phyloP scores from a whole-genome alignment of 176 grass and related monocot genomes.

The Olyra latifolia region DNA sequence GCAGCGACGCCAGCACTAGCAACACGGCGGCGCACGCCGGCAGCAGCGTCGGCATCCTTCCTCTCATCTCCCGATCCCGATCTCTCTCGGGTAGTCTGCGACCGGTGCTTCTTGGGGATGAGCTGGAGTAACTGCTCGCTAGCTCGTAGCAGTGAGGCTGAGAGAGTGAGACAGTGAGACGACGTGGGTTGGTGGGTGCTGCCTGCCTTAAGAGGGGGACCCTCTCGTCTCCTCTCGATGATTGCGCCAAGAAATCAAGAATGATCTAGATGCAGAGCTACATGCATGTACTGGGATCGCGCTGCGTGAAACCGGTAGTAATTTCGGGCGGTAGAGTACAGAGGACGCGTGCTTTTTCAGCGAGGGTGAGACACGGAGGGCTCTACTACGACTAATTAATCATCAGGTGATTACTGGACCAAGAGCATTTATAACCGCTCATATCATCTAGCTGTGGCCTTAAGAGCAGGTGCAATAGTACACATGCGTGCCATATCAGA shows the following conservation, averaged over 20 bases:
- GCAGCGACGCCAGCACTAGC: slow-evolving; percentile 24
- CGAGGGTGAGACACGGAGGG: too few relatives aligned
- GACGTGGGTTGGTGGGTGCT: not conserved
- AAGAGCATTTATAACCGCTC: too few relatives aligned
- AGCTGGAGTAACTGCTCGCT: not conserved
- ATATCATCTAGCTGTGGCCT: too few relatives aligned
- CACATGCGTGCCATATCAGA: too few relatives aligned
- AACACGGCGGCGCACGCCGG: not conserved
- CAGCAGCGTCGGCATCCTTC: not conserved
- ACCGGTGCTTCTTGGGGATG: not conserved
- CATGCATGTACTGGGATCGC: not conserved
- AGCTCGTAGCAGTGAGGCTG: not conserved
- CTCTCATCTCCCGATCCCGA: slow-evolving; percentile 17
- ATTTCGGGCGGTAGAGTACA: not conserved
- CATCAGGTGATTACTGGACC: not conserved
- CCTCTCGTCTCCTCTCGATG: not conserved
- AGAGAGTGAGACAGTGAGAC: not conserved
- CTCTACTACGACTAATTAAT: too few relatives aligned
- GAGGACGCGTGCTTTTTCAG: not conserved
- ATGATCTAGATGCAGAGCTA: not conserved
- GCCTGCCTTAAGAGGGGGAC: not conserved
- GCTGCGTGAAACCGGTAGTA: not conserved
- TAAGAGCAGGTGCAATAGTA: too few relatives aligned
- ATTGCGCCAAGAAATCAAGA: not conserved
- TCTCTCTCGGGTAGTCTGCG: not conserved